Evolutionary conservation across 495 filamentous ascomycete species (phyloP), one percentile per base, ranked within the genome.

Genomic region (Penicillium canescens): DNA sequence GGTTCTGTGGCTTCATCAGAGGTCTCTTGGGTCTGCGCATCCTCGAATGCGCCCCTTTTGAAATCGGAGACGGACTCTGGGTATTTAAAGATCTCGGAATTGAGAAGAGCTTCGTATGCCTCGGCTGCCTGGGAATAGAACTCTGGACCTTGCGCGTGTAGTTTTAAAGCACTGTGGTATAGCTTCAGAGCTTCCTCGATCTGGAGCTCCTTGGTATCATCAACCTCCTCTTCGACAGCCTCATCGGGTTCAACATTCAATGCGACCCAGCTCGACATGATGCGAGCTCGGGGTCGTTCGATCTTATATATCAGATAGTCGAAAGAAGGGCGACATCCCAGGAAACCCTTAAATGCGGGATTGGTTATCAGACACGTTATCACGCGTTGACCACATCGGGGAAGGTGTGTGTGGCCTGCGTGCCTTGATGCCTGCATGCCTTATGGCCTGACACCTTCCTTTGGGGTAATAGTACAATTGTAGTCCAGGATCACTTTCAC

Each of bases 101-200:
- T 75, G 61, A 98, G 91, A 16, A 99, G 84, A 28, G 81, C 81
- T 40, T 86, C 78, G 68, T 98, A 99, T 36, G 95, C 93, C 42
- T 87, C 84, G 20, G 82, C 78, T 10, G 94, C 92, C 66, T 93
- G 83, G 24, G 82, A 65, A 65, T 87, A 95, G 60, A 82, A 88
- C 3, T 69, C 69, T 5, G 90, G 86, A 3, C 94, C 91, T 71
- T 94, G 90, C 4, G 92, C 87, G 62, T 99, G 95, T 55, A 92
- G 83, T 67, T 93, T 96, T 24, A 99, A 75, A 20, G 94, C 94
- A 50, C 78, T 87, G 66, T 97, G 91, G 68, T 98, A 99, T 24
- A 93, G 84, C 73, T 97, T 98, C 54, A 99, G 74, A 24, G 94
- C 91, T 70, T 99, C 94, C 67, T 99, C 94, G 65, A 98, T 93